These are phyloP conservation scores for Periconia macrospinosa DNA, from an alignment of 2,329 filamentous ascomycete species.

Conservation along the genomic window DNA sequence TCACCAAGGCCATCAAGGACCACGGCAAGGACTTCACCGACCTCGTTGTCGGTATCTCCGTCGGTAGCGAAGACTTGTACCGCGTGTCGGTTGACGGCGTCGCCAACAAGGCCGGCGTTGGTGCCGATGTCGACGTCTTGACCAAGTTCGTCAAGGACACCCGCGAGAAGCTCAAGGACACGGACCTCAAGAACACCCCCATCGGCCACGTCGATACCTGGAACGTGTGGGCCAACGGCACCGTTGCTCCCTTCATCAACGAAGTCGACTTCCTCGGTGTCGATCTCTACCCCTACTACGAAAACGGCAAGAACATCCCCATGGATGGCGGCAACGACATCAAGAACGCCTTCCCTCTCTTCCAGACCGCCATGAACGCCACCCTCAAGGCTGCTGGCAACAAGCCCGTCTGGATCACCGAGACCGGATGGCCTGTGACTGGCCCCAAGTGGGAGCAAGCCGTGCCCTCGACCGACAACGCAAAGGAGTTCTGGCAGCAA, in stretches of 20 bases:
- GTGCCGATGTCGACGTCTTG: conserved; percentile 63
- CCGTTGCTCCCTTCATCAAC: conserved; percentile 39
- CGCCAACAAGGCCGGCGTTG: conserved; percentile 62
- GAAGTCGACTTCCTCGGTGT: conserved; percentile 41
- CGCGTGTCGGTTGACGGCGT: conserved; percentile 69
- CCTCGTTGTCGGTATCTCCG: conserved; percentile 39
- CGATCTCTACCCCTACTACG: conserved; percentile 44
- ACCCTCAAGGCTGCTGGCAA: conserved; percentile 33
- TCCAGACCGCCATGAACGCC: conserved; percentile 28
- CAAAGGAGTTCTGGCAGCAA: conserved; percentile 34
- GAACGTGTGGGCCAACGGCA: conserved; percentile 38
- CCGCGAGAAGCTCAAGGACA: conserved; percentile 59
- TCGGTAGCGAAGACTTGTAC: conserved; percentile 60
- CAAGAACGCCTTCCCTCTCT: conserved; percentile 46
- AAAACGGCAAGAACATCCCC: conserved; percentile 34
- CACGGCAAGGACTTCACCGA: conserved; percentile 55
- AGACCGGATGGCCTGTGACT: conserved; percentile 41
- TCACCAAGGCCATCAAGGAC: conserved; percentile 33
- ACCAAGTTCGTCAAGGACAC: conserved; percentile 57
- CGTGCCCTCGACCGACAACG: conserved; percentile 32
- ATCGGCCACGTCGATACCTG: conserved; percentile 45
- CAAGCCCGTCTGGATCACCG: conserved; percentile 44
- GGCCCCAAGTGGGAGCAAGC: conserved; percentile 33
- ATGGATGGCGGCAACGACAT: conserved; percentile 28
- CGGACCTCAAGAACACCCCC: conserved; percentile 57